phyloP scores from a whole-genome alignment of 345 rosid species.

The Turritis glabra region DNA sequence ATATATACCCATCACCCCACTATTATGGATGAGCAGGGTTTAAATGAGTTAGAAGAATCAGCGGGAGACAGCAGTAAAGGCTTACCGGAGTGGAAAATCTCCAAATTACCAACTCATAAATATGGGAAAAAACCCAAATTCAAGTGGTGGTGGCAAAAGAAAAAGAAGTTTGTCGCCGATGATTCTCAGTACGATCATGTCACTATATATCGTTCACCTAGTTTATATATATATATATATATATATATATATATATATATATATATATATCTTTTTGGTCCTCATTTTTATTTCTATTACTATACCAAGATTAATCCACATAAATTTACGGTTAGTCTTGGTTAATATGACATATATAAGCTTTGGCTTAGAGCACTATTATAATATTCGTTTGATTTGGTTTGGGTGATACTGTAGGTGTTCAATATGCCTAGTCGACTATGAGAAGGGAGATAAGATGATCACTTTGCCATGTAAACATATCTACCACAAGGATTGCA shows the following conservation, averaged over 20 bases:
- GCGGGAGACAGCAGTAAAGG: not conserved
- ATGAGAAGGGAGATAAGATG: not conserved
- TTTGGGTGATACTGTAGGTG: not conserved
- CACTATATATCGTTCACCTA: not conserved
- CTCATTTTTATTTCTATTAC: too few relatives aligned
- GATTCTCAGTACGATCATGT: not conserved
- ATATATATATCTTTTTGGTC: too few relatives aligned
- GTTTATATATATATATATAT: too few relatives aligned
- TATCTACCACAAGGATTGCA: not conserved
- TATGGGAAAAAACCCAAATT: not conserved
- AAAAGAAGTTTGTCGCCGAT: not conserved
- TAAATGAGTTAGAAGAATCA: not conserved
- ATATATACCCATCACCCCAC: not conserved
- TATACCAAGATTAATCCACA: too few relatives aligned
- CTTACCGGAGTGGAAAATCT: not conserved
- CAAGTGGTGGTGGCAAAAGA: not conserved
- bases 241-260: too few relatives aligned
- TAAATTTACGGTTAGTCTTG: too few relatives aligned
- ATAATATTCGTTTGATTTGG: not conserved
- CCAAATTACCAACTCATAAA: not conserved
- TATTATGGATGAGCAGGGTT: not conserved
- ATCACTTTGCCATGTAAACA: not conserved
- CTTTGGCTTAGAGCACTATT: not conserved
- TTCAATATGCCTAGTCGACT: not conserved
- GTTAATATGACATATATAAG: not conserved